These are phyloP conservation scores for Stentor coeruleus DNA, from an alignment of 73 alveolate genomes.

Conservation along the genomic window DNA sequence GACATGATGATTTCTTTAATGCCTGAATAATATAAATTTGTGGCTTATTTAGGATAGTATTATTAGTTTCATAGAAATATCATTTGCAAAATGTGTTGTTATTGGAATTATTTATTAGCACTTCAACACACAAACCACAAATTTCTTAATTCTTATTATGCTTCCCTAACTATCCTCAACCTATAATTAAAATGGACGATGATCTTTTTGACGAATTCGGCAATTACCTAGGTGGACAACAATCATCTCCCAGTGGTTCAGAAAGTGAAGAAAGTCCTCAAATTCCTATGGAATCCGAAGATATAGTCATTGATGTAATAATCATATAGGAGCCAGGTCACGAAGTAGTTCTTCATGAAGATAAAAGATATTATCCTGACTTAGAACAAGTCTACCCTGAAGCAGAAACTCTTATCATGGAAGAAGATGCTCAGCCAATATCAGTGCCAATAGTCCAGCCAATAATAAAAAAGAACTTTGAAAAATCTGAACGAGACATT, in stretches of 20 bases:
- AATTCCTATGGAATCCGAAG: slow-evolving; percentile 53
- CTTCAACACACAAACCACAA: too few species aligned
- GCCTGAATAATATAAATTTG: too few species aligned
- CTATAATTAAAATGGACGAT: slow-evolving; percentile 73
- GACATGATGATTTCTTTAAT: background rate
- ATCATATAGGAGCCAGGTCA: slow-evolving; percentile 42
- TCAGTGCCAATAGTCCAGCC: slow-evolving; percentile 99
- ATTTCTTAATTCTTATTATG: background rate
- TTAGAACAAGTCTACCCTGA: slow-evolving; percentile 92
- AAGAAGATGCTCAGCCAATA: slow-evolving; percentile 99
- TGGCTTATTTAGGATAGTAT: too few species aligned
- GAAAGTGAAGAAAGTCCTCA: slow-evolving; percentile 47
- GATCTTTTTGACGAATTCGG: slow-evolving; percentile 99
- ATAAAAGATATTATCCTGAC: slow-evolving; percentile 94
- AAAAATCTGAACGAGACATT: slow-evolving; percentile 69
- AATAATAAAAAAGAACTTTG: slow-evolving; percentile 83
- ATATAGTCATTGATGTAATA: slow-evolving; percentile 56
- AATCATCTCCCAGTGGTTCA: too few species aligned
- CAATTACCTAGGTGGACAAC: slow-evolving; percentile 92
- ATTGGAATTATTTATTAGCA: too few species aligned
- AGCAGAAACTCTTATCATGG: slow-evolving; percentile 96
- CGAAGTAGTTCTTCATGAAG: slow-evolving; percentile 94
- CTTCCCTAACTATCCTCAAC: too few species aligned
- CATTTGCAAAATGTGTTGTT: too few species aligned
- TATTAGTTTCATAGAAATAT: too few species aligned